Base-by-base conservation (phyloP, 1,284 basidiomycete species). In the Thecaphora thlaspeos region DNA sequence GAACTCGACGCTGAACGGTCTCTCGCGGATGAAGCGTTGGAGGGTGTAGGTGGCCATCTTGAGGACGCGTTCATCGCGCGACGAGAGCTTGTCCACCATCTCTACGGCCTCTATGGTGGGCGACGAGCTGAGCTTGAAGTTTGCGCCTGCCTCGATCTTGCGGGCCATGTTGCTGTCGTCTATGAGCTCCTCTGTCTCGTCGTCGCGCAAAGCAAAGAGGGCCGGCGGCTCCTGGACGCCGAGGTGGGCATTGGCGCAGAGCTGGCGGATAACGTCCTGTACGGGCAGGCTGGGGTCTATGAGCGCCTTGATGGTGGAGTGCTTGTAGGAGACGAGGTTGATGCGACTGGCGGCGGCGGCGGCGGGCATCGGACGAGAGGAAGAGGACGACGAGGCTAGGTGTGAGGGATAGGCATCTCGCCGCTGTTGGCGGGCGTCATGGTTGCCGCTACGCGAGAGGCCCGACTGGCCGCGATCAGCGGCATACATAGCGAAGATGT, bases 21-120 rank as follows among this genome's bases (percentile, higher is more conserved):
- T 87, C 81, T 96, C 94, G 84, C 92, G 77, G 69, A 94, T 90
- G 71, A 86, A 87, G 73, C 88, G 90, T 71, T 91, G 88, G 45
- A 96, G 81, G 8, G 88, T 88, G 68, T 88, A 90, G 2, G 90
- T 79, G 1, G 88, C 85, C 63, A 88, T 79, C 62, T 84, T 85
- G 43, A 89, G 77, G 3, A 54, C 54, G 68, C 82, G 84, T 43
- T 86, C 85, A 61, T 89, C 87, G 41, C 82, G 79, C 41, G 82
- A 79, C 34, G 79, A 78, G 38, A 94, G 83, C 75, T 88, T 90
- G 64, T 87, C 85, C 22, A 87, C 84, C 47, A 87, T 88, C 54
- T 91, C 88, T 52, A 83, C 83, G 0, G 90, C 91, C 75, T 93
- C 91, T 47, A 90, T 84, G 23, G 83, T 82, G 1, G 91, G 89